Evolutionary conservation across 2,329 filamentous ascomycete species (phyloP), one percentile per base, ranked within the genome.

Genomic region (Botryotinia globosa): DNA sequence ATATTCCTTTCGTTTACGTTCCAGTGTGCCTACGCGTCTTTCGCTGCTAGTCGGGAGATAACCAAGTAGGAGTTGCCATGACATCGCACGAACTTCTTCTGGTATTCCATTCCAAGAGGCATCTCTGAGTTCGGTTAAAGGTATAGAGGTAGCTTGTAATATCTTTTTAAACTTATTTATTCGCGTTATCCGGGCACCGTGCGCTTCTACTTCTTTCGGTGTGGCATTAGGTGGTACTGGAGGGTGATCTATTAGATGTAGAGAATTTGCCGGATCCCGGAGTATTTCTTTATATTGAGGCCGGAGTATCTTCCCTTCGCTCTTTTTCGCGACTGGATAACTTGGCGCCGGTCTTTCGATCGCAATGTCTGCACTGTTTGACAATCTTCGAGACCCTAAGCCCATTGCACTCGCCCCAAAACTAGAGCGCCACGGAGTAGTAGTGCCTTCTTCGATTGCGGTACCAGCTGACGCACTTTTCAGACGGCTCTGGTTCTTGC

Each of bases 131-230:
- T 98, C 95, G 29, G 91, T 85, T 3, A 98, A 83, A 2, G 94
- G 91, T 78, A 99, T 96, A 1, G 93, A 94, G 58, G 93, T 97
- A 34, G 95, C 90, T 83, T 99, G 96, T 10, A 99, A 86, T 69
- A 99, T 93, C 78, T 92, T 92, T 83, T 99, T 99, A 84, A 99
- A 99, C 81, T 98, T 98, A 84, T 99, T 98, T 81, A 99, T 99
- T 75, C 96, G 91, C 10, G 93, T 92, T 78, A 97, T 96, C 74
- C 94, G 90, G 62, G 94, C 92, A 72, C 92, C 94, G 80, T 97
- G 91, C 20, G 91, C 91, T 80, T 98, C 95, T 29, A 91, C 85
- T 80, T 98, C 94, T 81, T 97, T 98, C 1, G 91, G 87, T 0
- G 90, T 88, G 3, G 94, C 93, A 80, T 92, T 91, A 39, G 87